These are phyloP conservation scores for Talaromyces stipitatus DNA, from an alignment of 495 filamentous ascomycete species.

Conservation along the genomic window DNA sequence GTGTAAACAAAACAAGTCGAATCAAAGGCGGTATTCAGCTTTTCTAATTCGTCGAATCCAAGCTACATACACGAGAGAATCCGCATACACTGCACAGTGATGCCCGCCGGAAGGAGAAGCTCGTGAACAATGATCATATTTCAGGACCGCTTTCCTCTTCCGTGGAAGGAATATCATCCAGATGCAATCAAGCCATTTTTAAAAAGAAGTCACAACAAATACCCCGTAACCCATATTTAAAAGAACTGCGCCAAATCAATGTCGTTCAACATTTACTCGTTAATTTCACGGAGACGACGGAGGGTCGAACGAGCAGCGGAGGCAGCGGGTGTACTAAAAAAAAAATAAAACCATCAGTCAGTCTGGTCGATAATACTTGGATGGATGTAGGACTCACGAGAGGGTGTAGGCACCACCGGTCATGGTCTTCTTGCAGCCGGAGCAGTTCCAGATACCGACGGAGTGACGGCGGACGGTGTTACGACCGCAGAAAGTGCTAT, in stretches of 20 bases:
- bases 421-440: slow-evolving; percentile 84
- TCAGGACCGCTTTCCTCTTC: not conserved
- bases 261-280: slow-evolving; percentile 59
- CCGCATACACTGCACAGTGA: slow-evolving; percentile 3
- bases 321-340: slow-evolving; percentile 78
- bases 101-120: slow-evolving; percentile 6
- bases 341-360: no score
- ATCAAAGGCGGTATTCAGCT: slow-evolving; percentile 6
- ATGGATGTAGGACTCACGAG: slow-evolving; percentile 60
- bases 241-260: slow-evolving; percentile 7
- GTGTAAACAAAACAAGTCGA: not conserved
- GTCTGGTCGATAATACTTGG: slow-evolving; percentile 12
- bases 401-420: slow-evolving; percentile 96
- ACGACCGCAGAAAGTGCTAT: slow-evolving; percentile 92
- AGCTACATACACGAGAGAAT: slow-evolving; percentile 7
- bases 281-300: slow-evolving; percentile 94
- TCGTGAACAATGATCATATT: slow-evolving; percentile 4
- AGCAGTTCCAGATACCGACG: slow-evolving; percentile 96
- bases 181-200: slow-evolving; percentile 7
- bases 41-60: slow-evolving; percentile 5
- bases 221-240: slow-evolving; percentile 31
- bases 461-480: slow-evolving; percentile 83
- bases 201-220: slow-evolving; percentile 4
- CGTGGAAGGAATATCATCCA: slow-evolving; percentile 1
- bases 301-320: slow-evolving; percentile 96